A percentile compares a stretch with the other conserved stretches of the same genome.
These are phyloP conservation scores for Lagenidium sp. DNA, from an alignment of 352 stramenopile genomes.

Conservation along the genomic window DNA sequence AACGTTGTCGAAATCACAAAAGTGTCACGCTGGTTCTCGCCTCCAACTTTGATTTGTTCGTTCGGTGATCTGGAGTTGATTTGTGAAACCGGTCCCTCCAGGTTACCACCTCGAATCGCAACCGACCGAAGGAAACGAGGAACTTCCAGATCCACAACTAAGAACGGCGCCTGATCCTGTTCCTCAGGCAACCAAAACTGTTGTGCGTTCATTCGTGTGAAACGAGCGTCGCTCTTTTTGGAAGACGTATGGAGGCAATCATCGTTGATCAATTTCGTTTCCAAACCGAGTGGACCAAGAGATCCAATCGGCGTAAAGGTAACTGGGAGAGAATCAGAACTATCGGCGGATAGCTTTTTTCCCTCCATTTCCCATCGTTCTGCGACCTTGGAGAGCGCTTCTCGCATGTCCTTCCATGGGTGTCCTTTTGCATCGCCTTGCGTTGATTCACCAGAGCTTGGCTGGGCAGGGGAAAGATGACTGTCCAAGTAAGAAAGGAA, in stretches of 20 bases:
- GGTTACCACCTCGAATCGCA: constrained; percentile 40
- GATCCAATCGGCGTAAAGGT: constrained; percentile 43
- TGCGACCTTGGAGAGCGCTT: no score
- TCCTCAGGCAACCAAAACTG: constrained; percentile 54
- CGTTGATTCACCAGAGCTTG: no score
- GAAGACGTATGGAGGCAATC: constrained; percentile 53
- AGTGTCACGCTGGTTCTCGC: no score
- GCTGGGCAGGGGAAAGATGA: no score
- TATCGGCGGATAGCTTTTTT: constrained; percentile 6
- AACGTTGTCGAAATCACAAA: constrained; percentile 35
- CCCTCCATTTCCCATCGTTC: constrained; percentile 26
- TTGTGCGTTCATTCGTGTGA: constrained; percentile 36
- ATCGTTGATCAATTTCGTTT: constrained; percentile 44
- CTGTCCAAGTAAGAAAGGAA: constrained; percentile 48
- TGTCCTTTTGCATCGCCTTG: no score
- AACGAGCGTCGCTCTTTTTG: constrained; percentile 43
- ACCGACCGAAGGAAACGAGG: constrained; percentile 58
- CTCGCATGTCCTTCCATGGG: no score
- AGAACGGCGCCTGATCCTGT: constrained; percentile 36
- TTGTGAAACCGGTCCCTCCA: background rate
- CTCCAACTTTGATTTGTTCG: background rate
- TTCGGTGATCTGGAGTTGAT: no score
- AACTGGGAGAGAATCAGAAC: constrained; percentile 4
- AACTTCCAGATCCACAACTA: constrained; percentile 66
- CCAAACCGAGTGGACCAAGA: constrained; percentile 38